Evolutionary conservation across 768 basidiomycete species (phyloP), one percentile per base, ranked within the genome.

Genomic region (Suillus americanus): DNA sequence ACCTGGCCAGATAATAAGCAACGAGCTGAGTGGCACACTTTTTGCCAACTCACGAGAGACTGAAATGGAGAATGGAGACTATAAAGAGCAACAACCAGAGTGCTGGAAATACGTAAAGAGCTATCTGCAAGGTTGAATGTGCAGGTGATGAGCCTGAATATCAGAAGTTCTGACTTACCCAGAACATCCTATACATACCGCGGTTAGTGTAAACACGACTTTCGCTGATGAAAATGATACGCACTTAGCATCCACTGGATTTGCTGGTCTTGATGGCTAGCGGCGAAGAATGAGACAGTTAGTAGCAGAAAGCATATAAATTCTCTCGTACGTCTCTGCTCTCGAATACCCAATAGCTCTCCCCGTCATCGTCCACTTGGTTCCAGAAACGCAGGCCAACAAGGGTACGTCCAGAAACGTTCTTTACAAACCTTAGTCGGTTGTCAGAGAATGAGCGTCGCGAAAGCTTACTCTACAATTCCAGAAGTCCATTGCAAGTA

Each of bases 321-420:
- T 68, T 57, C n/a, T 51, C 33, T 79, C 91, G 73, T 78, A 97
- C 97, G 77, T 98, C 96, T 72, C 96, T 86, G 71, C 91, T 92
- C 79, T 99, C 97, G 69, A 99, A 99, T 13, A 99, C 96, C 97
- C 97, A 99, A 70, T 90, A 96, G 76, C 83, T 86, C 76, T 97
- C 93, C 2, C 97, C 97, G 68, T 98, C 95, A 62, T 98, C 95
- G 71, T 99, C 95, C 61, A 89, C 90, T 78, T 99, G 96, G 75
- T 99, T 99, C 97, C 97, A 99, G 73, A 96, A 99, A 62, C 97
- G 83, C 66, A 99, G 80, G 25, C 97, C 97, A 13, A 99, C 97
- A 18, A 99, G 81, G 28, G 91, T 95, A 68, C 97, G 82, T 3
- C 97, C 97, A 0, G 95, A 86, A 16, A 99, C 95, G 71, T 99